phyloP scores from a whole-genome alignment of 768 basidiomycete genomes.

The Agrocybe pediades region DNA sequence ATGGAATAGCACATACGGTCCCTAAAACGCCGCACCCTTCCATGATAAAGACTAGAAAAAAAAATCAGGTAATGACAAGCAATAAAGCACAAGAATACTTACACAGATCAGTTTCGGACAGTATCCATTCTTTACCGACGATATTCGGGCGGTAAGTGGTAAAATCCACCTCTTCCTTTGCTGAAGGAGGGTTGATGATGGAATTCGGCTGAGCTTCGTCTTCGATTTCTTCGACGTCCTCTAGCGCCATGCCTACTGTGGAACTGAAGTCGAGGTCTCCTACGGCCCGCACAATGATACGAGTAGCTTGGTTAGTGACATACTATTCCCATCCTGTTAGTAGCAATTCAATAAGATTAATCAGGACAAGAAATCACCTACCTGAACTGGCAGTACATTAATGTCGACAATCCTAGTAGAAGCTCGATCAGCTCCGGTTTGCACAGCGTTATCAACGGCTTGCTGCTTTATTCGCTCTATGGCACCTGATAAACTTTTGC shows the following conservation, averaged over 20 bases:
- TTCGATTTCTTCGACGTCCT: constrained; percentile 16
- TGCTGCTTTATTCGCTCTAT: constrained; percentile 35
- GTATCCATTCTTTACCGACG: constrained; percentile 40
- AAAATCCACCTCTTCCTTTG: constrained; percentile 25
- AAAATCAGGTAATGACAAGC: background rate
- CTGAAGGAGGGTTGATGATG: constrained; percentile 17
- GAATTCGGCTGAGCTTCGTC: constrained; percentile 3
- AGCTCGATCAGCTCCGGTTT: constrained; percentile 43
- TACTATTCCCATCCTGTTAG: constrained; percentile 28
- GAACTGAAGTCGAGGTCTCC: constrained; percentile 42
- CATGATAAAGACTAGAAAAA: constrained; percentile 51
- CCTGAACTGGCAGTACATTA: constrained; percentile 54
- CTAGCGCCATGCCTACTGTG: background rate
- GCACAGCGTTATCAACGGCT: constrained; percentile 45
- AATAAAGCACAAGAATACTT: constrained; percentile 4
- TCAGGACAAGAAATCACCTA: constrained; percentile 13
- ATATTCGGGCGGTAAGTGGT: constrained; percentile 36
- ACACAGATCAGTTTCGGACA: constrained; percentile 48
- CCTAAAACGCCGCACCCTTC: constrained; percentile 67
- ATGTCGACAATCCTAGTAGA: constrained; percentile 56
- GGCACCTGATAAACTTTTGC: constrained; percentile 30
- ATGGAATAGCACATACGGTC: constrained; percentile 25
- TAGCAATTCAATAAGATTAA: background rate
- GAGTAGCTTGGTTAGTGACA: constrained; percentile 51
- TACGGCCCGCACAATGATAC: constrained; percentile 60